Evolutionary conservation across 345 rosid species (phyloP), one percentile per base, ranked within the genome.

Genomic region (Raphanus sativus): DNA sequence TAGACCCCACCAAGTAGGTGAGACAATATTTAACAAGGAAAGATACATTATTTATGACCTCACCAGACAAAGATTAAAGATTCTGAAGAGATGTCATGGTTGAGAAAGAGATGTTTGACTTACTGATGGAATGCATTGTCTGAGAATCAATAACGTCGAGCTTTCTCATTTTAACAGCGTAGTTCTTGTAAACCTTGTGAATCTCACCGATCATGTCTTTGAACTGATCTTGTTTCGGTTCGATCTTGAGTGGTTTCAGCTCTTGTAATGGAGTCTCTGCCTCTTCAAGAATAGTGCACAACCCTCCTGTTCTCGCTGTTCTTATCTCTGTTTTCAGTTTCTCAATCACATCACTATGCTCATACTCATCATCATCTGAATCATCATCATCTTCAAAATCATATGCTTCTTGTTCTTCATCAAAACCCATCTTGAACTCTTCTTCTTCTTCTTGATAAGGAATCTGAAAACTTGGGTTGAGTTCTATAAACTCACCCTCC

Each of bases 261-360:
- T 87, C 86, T 67, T 82, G 72, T 15, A 78, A 66, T 40, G 81
- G 67, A 28, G 81, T 83, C 77, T 88, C 96, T 2, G 90, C 82
- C 67, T 94, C 98, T 81, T 94, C 98, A 11, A 81, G 73, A 75
- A 94, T 91, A 0, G 96, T 89, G 3, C 97, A 88, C 61, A 94
- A 88, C 25, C 97, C 98, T 4, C 90, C 96, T 0, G 86, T 88
- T 75, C 93, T 89, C 4, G 88, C 91, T n/a, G 29, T 76, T 60
- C 69, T 86, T 25, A 91, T 73, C 26, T 91, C 93, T 85, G 82
- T 70, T 81, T 84, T 88, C 60, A 94, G 81, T 83, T 80, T 88
- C 69, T 94, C 90, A 6, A 89, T 56, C 64, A 89, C 69, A 42
- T 89, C 95, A 32, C 82, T 84, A 0, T 86, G 86, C 70, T 88